phyloP scores from a whole-genome alignment of 352 stramenopile species.

The Phytophthora crassamura region DNA sequence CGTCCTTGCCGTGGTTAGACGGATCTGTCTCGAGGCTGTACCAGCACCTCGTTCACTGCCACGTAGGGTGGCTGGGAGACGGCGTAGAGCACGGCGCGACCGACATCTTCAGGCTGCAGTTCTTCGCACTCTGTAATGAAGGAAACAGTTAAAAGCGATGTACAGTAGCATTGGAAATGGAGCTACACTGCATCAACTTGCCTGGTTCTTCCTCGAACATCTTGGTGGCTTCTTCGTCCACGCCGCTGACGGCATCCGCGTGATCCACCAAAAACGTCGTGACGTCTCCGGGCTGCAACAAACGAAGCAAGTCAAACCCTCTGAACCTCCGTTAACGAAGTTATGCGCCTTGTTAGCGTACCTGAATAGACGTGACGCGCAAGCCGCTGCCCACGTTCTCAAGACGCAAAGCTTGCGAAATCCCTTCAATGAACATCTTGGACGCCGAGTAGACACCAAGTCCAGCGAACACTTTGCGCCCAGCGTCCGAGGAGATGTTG shows the following conservation, averaged over 20 bases:
- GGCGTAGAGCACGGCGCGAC: slow-evolving; percentile 83
- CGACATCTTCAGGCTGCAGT: slow-evolving; percentile 82
- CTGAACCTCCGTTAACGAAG: rapidly evolving
- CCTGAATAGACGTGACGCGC: slow-evolving; percentile 87
- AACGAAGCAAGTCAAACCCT: not conserved
- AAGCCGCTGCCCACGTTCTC: slow-evolving; percentile 86
- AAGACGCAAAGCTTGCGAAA: slow-evolving; percentile 80
- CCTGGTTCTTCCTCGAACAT: slow-evolving; percentile 56
- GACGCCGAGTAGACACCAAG: slow-evolving; percentile 87
- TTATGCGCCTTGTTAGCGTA: not conserved
- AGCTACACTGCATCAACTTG: slow-evolving; percentile 5
- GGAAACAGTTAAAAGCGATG: not conserved
- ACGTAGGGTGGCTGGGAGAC: slow-evolving; percentile 84
- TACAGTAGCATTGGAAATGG: too few relatives aligned
- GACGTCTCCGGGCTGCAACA: slow-evolving; percentile 81
- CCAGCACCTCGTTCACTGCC: slow-evolving; percentile 90
- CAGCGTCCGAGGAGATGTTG: slow-evolving; percentile 84
- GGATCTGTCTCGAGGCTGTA: slow-evolving; percentile 89
- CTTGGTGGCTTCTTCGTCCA: slow-evolving; percentile 78
- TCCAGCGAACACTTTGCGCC: slow-evolving; percentile 72
- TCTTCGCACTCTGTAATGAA: slow-evolving; percentile 59
- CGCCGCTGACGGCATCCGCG: slow-evolving; percentile 63
- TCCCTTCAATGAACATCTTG: slow-evolving; percentile 91
- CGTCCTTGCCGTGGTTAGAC: slow-evolving; percentile 39
- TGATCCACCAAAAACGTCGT: slow-evolving; percentile 86